Evolutionary conservation across 139 green algal species (phyloP).

Genomic region (Penium margaritaceum): DNA sequence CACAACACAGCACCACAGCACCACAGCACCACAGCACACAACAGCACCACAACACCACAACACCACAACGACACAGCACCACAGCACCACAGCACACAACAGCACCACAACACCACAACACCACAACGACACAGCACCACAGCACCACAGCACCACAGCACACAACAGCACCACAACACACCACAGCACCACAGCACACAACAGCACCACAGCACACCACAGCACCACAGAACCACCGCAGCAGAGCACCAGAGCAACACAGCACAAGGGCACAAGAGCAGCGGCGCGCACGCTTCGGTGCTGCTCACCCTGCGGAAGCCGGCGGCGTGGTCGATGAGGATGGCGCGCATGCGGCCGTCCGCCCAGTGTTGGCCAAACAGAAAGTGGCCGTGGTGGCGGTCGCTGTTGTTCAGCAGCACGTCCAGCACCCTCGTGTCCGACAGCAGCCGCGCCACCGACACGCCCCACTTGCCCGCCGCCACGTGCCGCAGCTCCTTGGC

Average conservation of each 20-base stretch:
- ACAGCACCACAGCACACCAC: neutral
- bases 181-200: neutral
- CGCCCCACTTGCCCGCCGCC: slow-evolving; percentile 33
- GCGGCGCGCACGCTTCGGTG: neutral
- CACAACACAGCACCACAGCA: no score
- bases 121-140: neutral
- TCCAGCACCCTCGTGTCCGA: slow-evolving; percentile 73
- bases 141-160: neutral
- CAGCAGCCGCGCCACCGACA: slow-evolving; percentile 53
- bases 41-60: no score
- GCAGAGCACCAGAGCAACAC: neutral
- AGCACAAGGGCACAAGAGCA: neutral
- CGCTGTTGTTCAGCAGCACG: slow-evolving; percentile 76
- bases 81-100: no score
- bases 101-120: no score
- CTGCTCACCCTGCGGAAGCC: slow-evolving; percentile 55
- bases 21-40: no score
- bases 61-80: no score
- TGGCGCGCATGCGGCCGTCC: slow-evolving; percentile 40
- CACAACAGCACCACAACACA: neutral
- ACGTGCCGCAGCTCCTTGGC: slow-evolving; percentile 38
- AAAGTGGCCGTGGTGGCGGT: slow-evolving; percentile 72
- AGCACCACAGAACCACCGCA: neutral
- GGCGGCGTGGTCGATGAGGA: slow-evolving; percentile 79
- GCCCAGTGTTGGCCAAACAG: slow-evolving; percentile 70